phyloP scores from a whole-genome alignment of 257 asterid species.

The Solanum clarkiae region DNA sequence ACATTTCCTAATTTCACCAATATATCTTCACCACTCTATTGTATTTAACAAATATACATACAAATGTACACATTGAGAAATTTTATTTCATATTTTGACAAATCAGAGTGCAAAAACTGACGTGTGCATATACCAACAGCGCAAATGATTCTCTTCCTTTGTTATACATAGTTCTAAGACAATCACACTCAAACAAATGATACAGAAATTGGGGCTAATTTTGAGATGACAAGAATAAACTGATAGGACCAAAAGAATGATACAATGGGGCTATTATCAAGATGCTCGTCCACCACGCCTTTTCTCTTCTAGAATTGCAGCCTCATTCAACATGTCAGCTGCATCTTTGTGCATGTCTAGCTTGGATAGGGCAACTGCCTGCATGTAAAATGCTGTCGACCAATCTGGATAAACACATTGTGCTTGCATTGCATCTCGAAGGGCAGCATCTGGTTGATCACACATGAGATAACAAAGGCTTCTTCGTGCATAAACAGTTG shows the following conservation, averaged over 20 bases:
- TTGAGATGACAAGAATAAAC: background rate
- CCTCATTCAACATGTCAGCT: conserved; percentile 94
- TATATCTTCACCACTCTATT: background rate
- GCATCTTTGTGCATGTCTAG: conserved; percentile 97
- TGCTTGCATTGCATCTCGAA: conserved; percentile 98
- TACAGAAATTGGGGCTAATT: background rate
- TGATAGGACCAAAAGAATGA: background rate
- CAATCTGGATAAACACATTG: conserved; percentile 85
- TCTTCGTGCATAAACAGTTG: conserved; percentile 88
- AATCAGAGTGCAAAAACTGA: conserved; percentile 1
- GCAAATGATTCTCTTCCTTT: conserved; percentile 12
- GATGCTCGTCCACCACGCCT: conserved; percentile 55
- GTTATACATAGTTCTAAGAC: conserved; percentile 30
- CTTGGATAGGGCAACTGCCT: conserved; percentile 90
- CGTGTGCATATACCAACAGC: conserved; percentile 8
- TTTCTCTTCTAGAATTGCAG: conserved; percentile 74
- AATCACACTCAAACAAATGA: conserved; percentile 29
- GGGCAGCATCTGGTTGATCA: conserved; percentile 93
- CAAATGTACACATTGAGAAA: conserved; percentile 15
- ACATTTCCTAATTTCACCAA: conserved; percentile 27
- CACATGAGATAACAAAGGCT: conserved; percentile 93
- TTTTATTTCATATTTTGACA: conserved; percentile 14
- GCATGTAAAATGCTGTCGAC: conserved; percentile 98
- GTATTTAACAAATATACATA: conserved; percentile 4
- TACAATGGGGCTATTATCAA: background rate